Evolutionary conservation across 352 stramenopile genomes (phyloP), one percentile per base, ranked within the genome.

Genomic region (Phytophthora hybrid): DNA sequence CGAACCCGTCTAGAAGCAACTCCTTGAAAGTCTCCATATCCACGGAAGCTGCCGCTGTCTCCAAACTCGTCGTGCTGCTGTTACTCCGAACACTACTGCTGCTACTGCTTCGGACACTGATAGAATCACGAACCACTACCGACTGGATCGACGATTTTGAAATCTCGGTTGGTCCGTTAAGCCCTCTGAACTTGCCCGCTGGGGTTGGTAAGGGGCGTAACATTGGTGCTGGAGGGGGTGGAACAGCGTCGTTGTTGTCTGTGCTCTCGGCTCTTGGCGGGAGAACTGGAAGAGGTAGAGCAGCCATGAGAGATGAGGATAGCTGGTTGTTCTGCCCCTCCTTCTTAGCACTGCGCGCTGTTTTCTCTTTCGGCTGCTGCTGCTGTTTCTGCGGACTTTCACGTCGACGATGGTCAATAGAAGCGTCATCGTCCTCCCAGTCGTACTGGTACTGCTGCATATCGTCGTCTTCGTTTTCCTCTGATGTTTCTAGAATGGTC

Each of bases 1-100:
- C 84, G 59, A 94, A 93, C 44, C 87, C 87, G 49, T 92, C 87
- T 7, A 91, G 59, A 18, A 94, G 72, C 46, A 91, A 76, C 47
- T 88, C 81, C 34, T 84, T 85, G 72, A 94, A 94, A 21, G 73
- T 81, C 14, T 55, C 68, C 73, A 92, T 84, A 62, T 89, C 81
- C 14, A 85, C 66, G 19, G 63, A 77, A 37, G 65, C 73, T 14
- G 61, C 71, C 29, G 71, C 59, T 37, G 69, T 64, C 62, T 79
- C 72, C 51, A 79, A 61, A 34, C 60, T 75, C 14, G 66, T 69
- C 18, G 41, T 73, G 39, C 66, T 79, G 54, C 53, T 60, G 26
- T 44, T 76, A 32, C 67, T 79, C 44, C 56, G 62, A 47, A 75
- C 21, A 44, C 67, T 75, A 19, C 66, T 73, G n/a, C 56, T 47